Base-by-base conservation (phyloP, 1,139 yeast genomes). In the Pichia sp. region DNA sequence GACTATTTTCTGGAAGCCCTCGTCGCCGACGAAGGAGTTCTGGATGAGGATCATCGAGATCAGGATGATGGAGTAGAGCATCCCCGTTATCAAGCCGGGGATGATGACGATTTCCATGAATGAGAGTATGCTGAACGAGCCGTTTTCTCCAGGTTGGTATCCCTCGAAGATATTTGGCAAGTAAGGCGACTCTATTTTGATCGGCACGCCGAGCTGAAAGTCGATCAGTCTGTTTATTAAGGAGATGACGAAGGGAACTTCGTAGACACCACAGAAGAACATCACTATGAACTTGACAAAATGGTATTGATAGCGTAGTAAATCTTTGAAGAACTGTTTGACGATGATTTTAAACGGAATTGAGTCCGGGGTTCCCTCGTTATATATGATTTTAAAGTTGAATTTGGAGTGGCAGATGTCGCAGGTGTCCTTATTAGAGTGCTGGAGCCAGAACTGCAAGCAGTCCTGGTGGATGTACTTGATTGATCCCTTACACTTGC, bases 381-480 rank as follows among this genome's bases (percentile, higher is more conserved):
- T 81, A 62, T 84, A 88, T 3, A 85, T 76, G 22, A 91, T 85
- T 38, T 76, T 75, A 65, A 93, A 87, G 50, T 72, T 75, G 65
- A 86, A 91, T 15, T 83, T 80, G 24, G 87, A 74, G 59, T 89
- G 85, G 63, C 99, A 93, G 32, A 93, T 87, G 63, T 93, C 99
- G 73, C 99, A 93, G 39, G 78, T 75, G 38, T 77, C 72, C 43
- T 79, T 73, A 53, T 79, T 75, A 40, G 86, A 79, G 56, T 83
- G 80, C 49, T 74, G 75, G 35, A 93, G 74, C 99, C 99, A 93
- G 61, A 89, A 96, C 59, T 83, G 71, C 42, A 93, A 69, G 68
- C 99, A 93, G 43, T 85, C 94, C 65, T 93, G 96, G 67, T 93
- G 99, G 48, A 93, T 88, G 61, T 83, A 90, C 63, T 86, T 86